Evolutionary conservation across 352 stramenopile genomes (phyloP), one percentile per base, ranked within the genome.

Genomic region (Phytopythium sindhum): DNA sequence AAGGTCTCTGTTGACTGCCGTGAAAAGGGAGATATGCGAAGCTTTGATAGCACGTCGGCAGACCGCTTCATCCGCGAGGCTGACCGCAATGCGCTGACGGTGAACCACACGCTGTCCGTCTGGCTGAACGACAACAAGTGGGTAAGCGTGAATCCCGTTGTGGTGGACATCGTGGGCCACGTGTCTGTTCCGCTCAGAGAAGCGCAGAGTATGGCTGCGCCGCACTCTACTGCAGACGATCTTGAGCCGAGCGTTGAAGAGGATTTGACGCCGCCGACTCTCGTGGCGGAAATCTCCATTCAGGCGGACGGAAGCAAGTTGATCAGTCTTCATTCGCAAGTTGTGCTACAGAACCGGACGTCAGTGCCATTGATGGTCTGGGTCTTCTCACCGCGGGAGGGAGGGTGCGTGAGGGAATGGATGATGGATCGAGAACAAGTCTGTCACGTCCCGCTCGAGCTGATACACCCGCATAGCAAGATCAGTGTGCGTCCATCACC

Each of bases 291-390:
- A 61, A 95, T 96, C 63, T 93, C 63, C 17, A 91, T 96, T 60
- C 86, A 96, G 69, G 83, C 81, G 1, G 88, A 96, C 59, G 88
- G 88, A 8, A 96, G 86, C 67, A 96, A 96, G 61, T 59, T 96
- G 44, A 94, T 95, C 62, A 93, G 84, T 24, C 54, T 96, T 15
- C 88, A 95, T 68, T 96, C 88, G 31, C 88, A 95, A 63, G 74
- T 96, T 21, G 84, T 95, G 33, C 66, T 96, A 9, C 84, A 93
- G 67, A 96, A 96, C 45, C 80, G 87, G 72, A 95, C 88, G 5
- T 92, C 84, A 21, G 80, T 96, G 59, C 88, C 88, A 4, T 66
- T 96, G 29, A 93, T 95, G 81, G 77, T 96, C 6, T 96, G 88
- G 88, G 86, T 82, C 15, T 96, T 94, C 73, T 93, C 86, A 7